A percentile compares a stretch with the other conserved stretches of the same genome.
Conservation (phyloP, 2,329 filamentous ascomycete genomes). For the Sclerotinia nivalis region DNA sequence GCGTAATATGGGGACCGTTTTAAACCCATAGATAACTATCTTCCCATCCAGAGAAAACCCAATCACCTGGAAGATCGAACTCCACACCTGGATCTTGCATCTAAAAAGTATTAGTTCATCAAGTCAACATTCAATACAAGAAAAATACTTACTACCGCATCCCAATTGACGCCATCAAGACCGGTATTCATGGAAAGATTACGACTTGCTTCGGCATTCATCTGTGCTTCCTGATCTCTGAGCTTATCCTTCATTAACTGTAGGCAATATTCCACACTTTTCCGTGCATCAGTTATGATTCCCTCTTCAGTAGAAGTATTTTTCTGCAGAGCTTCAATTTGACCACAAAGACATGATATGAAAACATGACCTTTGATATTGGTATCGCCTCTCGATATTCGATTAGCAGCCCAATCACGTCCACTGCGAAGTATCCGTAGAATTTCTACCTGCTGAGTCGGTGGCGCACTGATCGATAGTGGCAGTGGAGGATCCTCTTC, state of each 20-base stretch:
- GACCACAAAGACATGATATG: conserved; percentile 44
- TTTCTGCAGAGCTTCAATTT: conserved; percentile 42
- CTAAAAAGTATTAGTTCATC: neutral
- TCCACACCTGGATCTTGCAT: conserved; percentile 28
- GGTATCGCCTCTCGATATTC: conserved; percentile 45
- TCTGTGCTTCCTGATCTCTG: conserved; percentile 11
- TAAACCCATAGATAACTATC: conserved; percentile 2
- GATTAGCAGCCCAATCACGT: conserved; percentile 26
- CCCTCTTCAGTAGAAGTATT: conserved; percentile 24
- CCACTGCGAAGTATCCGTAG: conserved; percentile 6
- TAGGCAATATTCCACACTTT: conserved; percentile 29
- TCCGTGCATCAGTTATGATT: conserved; percentile 29
- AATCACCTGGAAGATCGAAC: conserved; percentile 25
- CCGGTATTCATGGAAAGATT: neutral
- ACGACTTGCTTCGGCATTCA: neutral
- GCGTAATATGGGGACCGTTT: neutral
- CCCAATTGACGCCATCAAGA: neutral
- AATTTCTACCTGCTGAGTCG: conserved; percentile 10
- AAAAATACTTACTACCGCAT: conserved; percentile 1
- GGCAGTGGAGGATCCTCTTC: conserved; percentile 21
- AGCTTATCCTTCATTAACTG: conserved; percentile 25
- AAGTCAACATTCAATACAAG: neutral
- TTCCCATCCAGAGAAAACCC: conserved; percentile 25
- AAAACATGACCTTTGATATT: conserved; percentile 49
- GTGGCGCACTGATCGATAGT: neutral